Conservation (phyloP, 163 green algal genomes). For the Scenedesmus sp. region DNA sequence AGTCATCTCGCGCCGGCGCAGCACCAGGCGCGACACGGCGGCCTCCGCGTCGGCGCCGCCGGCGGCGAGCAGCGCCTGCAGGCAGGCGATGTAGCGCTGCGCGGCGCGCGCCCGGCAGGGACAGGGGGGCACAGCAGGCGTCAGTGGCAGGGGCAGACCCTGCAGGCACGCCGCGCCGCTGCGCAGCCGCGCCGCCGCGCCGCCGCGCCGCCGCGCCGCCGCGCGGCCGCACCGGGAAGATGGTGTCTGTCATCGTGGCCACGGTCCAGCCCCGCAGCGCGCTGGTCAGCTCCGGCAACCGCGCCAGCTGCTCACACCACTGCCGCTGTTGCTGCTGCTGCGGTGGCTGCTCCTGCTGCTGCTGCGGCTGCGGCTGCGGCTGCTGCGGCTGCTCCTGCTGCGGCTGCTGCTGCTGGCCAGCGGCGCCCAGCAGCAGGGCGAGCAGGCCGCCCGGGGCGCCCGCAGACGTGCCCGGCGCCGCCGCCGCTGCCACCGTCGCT, state of each 20-base stretch:
- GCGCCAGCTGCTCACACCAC: background rate
- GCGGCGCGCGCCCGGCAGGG: background rate
- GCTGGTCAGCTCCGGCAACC: background rate
- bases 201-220: too few species aligned
- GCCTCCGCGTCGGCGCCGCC: background rate
- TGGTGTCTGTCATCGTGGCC: slow-evolving; percentile 17
- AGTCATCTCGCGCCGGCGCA: slow-evolving; percentile 22
- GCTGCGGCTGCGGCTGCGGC: background rate
- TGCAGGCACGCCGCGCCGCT: too few species aligned
- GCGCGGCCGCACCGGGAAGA: slow-evolving; percentile 26
- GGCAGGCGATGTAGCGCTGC: slow-evolving; percentile 32
- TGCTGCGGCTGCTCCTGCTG: slow-evolving; percentile 5
- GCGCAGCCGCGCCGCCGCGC: too few species aligned
- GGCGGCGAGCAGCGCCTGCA: slow-evolving; percentile 40
- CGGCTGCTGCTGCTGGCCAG: background rate
- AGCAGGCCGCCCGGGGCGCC: slow-evolving; percentile 4
- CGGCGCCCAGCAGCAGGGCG: slow-evolving; percentile 5
- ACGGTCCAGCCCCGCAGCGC: slow-evolving; percentile 21
- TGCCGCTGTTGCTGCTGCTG: slow-evolving; percentile 13
- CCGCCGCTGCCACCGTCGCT: background rate
- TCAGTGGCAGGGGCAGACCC: background rate
- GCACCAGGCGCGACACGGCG: slow-evolving; percentile 15
- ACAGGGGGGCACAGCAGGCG: background rate
- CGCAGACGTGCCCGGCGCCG: background rate
- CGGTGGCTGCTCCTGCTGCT: background rate